Evolutionary conservation across 164 flowering plant species (phyloP).

Genomic region (Chimonanthus praecox): DNA sequence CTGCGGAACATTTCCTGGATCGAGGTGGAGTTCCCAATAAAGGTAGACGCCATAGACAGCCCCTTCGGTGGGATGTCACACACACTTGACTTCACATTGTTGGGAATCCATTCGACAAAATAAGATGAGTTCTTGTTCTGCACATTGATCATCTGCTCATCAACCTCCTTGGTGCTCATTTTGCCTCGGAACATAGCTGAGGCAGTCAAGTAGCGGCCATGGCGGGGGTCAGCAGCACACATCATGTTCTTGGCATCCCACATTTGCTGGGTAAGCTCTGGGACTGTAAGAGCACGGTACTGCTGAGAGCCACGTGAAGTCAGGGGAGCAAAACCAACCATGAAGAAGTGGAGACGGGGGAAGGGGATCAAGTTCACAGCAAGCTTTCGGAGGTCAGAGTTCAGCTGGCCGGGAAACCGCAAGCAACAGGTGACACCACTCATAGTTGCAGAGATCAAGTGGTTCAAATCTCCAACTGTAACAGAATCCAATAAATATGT

Average conservation of each 20-base stretch:
- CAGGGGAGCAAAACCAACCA: conserved; percentile 65
- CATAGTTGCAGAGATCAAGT: conserved; percentile 61
- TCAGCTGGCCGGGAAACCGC: conserved; percentile 59
- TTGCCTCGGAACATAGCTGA: conserved; percentile 73
- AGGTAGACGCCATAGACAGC: conserved; percentile 43
- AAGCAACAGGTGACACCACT: conserved; percentile 70
- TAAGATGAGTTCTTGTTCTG: conserved; percentile 49
- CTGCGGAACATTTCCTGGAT: conserved; percentile 63
- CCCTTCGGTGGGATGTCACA: conserved; percentile 54
- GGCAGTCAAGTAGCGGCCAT: conserved; percentile 58
- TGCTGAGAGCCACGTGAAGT: conserved; percentile 69
- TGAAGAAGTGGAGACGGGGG: conserved; percentile 65
- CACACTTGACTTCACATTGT: conserved; percentile 52
- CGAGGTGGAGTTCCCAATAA: conserved; percentile 55
- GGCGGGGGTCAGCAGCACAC: conserved; percentile 66
- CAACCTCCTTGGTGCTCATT: conserved; percentile 67
- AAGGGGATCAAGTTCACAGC: conserved; percentile 66
- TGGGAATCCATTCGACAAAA: conserved; percentile 52
- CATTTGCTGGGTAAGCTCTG: conserved; percentile 65
- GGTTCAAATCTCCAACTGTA: conserved; percentile 67
- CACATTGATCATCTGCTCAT: conserved; percentile 59
- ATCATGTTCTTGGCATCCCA: conserved; percentile 72
- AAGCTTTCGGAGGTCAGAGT: conserved; percentile 59
- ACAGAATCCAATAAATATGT: neutral
- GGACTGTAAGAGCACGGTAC: conserved; percentile 56